Evolutionary conservation across 2,329 filamentous ascomycete genomes (phyloP).

Genomic region (Colletotrichum viniferum): DNA sequence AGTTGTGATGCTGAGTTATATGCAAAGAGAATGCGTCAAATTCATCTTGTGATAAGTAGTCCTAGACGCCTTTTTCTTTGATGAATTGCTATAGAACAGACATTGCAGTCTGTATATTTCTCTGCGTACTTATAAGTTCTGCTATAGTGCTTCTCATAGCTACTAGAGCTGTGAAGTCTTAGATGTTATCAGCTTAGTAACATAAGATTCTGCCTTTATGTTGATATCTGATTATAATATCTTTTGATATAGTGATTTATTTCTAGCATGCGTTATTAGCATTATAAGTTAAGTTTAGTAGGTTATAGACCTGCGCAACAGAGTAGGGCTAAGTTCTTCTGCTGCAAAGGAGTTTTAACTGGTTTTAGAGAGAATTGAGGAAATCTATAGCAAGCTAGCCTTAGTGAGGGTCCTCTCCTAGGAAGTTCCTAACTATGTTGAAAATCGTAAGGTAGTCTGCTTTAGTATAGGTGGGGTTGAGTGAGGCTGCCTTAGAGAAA

Average conservation of each 20-base stretch:
- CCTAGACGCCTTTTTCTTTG: not conserved
- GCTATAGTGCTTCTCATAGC: not conserved
- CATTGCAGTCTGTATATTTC: not conserved
- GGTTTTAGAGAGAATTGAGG: not conserved
- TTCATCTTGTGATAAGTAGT: not conserved
- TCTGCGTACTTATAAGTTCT: not conserved
- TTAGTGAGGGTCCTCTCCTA: not conserved
- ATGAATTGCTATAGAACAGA: not conserved
- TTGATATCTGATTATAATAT: not conserved
- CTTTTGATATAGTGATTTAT: not conserved
- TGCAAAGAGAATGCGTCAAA: not conserved
- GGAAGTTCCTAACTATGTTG: not conserved
- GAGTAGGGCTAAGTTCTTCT: not conserved
- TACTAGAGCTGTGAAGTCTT: not conserved
- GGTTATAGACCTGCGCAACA: not conserved
- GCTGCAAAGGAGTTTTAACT: not conserved
- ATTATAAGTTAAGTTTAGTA: not conserved
- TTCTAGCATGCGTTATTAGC: not conserved
- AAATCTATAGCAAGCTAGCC: not conserved
- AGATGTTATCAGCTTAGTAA: not conserved
- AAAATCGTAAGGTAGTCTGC: not conserved
- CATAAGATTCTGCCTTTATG: not conserved
- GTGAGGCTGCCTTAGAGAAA: not conserved
- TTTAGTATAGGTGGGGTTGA: not conserved
- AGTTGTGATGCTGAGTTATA: not conserved